A percentile compares a stretch with the other conserved stretches of the same genome.
phyloP scores from a whole-genome alignment of 345 rosid genomes.

The Sapria himalayana region DNA sequence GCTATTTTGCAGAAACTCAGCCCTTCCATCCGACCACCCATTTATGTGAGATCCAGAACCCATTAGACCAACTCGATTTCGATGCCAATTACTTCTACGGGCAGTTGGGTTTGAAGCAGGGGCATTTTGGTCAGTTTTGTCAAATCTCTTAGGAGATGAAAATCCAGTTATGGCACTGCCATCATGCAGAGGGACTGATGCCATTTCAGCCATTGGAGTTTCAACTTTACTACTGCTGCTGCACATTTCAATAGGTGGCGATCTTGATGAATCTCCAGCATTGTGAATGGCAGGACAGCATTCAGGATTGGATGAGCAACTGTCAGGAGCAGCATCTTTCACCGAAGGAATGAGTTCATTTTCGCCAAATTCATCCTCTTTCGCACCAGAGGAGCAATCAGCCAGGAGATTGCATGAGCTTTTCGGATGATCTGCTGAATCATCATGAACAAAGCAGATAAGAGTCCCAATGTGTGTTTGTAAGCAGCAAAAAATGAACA shows the following conservation, averaged over 20 bases:
- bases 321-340: slow-evolving; percentile 9
- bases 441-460: slow-evolving; percentile 17
- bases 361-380: too few species aligned
- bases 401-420: slow-evolving; percentile 14
- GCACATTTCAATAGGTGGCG: too few species aligned
- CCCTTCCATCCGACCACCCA: slow-evolving; percentile 61
- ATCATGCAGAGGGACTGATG: too few species aligned
- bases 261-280: slow-evolving; percentile 5
- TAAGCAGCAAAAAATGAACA: slow-evolving; percentile 54
- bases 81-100: slow-evolving; percentile 63
- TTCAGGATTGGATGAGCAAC: slow-evolving; percentile 9
- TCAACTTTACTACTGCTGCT: too few species aligned
- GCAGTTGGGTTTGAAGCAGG: slow-evolving; percentile 79
- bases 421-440: slow-evolving; percentile 16
- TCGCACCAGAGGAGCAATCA: slow-evolving; percentile 13
- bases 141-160: too few species aligned
- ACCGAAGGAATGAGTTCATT: slow-evolving; percentile 7
- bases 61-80: slow-evolving; percentile 30
- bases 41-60: slow-evolving; percentile 28
- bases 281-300: slow-evolving; percentile 6
- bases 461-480: slow-evolving; percentile 20
- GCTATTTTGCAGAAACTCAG: slow-evolving; percentile 29
- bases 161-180: too few species aligned
- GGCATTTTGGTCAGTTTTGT: too few species aligned
- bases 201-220: too few species aligned